Percentiles rank a stretch among this genome's conserved stretches.
Evolutionary conservation across 148 eudicot genomes (phyloP).

Genomic region (Rhododendron ferrugineum): DNA sequence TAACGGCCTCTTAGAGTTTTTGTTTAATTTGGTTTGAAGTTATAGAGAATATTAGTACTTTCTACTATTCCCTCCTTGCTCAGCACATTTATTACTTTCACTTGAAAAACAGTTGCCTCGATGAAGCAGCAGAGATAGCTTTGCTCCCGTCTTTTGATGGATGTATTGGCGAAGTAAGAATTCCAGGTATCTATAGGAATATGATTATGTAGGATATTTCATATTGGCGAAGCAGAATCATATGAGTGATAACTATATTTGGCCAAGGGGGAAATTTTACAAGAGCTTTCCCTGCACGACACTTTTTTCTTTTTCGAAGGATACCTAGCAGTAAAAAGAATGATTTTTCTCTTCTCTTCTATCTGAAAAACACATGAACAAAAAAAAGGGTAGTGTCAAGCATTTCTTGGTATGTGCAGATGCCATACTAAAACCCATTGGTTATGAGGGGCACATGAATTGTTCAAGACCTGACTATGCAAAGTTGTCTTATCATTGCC

Average conservation of each 20-base stretch:
- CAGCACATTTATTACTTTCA: slow-evolving; percentile 21
- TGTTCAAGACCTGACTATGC: slow-evolving; percentile 30
- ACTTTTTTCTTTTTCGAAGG: neutral
- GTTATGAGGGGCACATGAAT: slow-evolving; percentile 28
- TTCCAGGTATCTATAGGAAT: slow-evolving; percentile 51
- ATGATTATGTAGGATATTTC: neutral
- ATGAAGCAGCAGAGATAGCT: slow-evolving; percentile 82
- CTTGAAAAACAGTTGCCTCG: slow-evolving; percentile 61
- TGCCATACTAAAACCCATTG: slow-evolving; percentile 36
- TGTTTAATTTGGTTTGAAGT: slow-evolving; percentile 4
- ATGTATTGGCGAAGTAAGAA: slow-evolving; percentile 44
- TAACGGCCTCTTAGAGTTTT: neutral
- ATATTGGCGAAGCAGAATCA: neutral
- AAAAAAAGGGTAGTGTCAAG: neutral
- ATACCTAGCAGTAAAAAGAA: neutral
- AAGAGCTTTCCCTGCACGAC: slow-evolving; percentile 2
- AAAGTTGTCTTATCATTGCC: slow-evolving; percentile 56
- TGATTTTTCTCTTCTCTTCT: neutral
- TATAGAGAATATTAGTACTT: neutral
- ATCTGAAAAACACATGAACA: neutral
- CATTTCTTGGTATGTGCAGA: slow-evolving; percentile 33
- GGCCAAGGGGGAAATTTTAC: neutral
- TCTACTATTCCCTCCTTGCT: neutral
- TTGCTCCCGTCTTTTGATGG: slow-evolving; percentile 63
- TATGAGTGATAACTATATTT: neutral